Evolutionary conservation across 1,139 yeast genomes (phyloP).

Genomic region (Hyphopichia burtonii): DNA sequence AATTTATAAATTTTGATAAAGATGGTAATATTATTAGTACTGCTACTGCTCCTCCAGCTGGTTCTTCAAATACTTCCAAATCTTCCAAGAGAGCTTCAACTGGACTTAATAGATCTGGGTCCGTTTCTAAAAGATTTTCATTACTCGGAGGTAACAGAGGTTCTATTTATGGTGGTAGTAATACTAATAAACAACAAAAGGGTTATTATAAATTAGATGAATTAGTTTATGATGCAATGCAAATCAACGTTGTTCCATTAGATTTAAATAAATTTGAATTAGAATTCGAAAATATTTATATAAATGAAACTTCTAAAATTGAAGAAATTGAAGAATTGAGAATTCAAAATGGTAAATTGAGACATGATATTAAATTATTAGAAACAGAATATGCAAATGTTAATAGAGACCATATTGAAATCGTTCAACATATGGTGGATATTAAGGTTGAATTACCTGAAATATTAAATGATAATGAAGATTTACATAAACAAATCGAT

Average conservation of each 20-base stretch:
- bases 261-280: slow-evolving; percentile 64
- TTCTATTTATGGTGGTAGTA: slow-evolving; percentile 6
- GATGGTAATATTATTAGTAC: slow-evolving; percentile 13
- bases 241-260: slow-evolving; percentile 68
- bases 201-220: slow-evolving; percentile 62
- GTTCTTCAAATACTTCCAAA: neutral
- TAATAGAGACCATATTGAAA: slow-evolving; percentile 68
- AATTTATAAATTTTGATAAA: slow-evolving; percentile 23
- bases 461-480: slow-evolving; percentile 73
- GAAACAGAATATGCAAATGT: slow-evolving; percentile 69
- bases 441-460: slow-evolving; percentile 43
- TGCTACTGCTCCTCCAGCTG: slow-evolving; percentile 3
- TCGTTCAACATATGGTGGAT: slow-evolving; percentile 44
- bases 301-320: slow-evolving; percentile 63
- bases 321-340: slow-evolving; percentile 69
- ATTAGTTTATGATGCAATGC: slow-evolving; percentile 78
- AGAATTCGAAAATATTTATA: slow-evolving; percentile 75
- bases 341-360: slow-evolving; percentile 66
- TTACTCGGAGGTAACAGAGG: slow-evolving; percentile 16
- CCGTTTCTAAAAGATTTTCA: slow-evolving; percentile 17
- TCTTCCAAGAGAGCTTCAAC: slow-evolving; percentile 2
- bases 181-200: slow-evolving; percentile 2
- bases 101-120: slow-evolving; percentile 12
- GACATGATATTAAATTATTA: slow-evolving; percentile 69
- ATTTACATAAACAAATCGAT: slow-evolving; percentile 63